Base-by-base conservation (phyloP, 2,329 filamentous ascomycete genomes). In the Aspergillus sp. region DNA sequence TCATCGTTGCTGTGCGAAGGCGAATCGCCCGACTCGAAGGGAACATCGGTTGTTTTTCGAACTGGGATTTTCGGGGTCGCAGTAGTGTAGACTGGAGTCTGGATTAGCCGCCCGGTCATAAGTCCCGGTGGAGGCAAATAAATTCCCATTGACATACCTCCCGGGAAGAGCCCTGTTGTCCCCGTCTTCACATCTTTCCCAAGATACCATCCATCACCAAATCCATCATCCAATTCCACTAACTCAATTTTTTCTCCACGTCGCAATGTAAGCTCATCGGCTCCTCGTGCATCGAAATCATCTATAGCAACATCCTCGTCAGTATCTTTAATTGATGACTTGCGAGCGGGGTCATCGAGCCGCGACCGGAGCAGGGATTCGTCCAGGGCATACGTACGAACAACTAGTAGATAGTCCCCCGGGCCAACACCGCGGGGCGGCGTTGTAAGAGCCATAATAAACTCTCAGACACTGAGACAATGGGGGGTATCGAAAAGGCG, bases 201-300 rank as follows among this genome's bases (percentile, higher is more conserved):
- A 48, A 83, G 65, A 60, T 80, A 84, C 81, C 78, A 82, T 49
- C 81, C 81, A 65, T 84, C 81, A 48, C 78, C 78, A 62, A 84
- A 84, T 53, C 82, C 81, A 53, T 84, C 81, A 61, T 84, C 81
- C 50, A 81, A 69, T 64, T 84, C 81, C 29, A 83, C 74, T 42
- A 84, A 68, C 63, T 82, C 75, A 52, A 84, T 77, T 54, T 77
- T 76, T 57, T 83, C 79, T 37, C 79, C 90, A 61, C 94, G 94
- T 43, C 81, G 75, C 53, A 98, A 76, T 56, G 82, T 94, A 61
- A 98, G 77, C 75, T 98, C 93, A 70, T 98, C 93, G 45, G 88
- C 86, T 67, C 90, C 94, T 54, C 93, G 83, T 45, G 91, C 90
- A 56, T 83, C 75, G 66, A 98, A 97, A 69, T 96, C 90, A 70